A percentile compares a stretch with the other conserved stretches of the same genome.
Evolutionary conservation across 2,329 filamentous ascomycete species (phyloP).

Genomic region (Bipolaris victoriae): DNA sequence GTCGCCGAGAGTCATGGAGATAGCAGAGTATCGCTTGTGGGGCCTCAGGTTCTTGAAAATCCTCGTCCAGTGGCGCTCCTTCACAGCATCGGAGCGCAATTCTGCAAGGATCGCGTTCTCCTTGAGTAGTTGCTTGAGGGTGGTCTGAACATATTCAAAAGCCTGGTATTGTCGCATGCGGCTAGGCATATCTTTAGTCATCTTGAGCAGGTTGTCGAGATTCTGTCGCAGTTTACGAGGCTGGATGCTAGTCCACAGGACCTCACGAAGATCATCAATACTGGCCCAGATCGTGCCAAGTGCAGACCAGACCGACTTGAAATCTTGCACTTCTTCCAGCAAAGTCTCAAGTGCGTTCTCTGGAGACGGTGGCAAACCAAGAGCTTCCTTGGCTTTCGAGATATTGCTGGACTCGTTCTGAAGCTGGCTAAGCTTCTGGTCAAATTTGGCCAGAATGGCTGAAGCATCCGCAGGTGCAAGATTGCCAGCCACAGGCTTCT

Average conservation of each 20-base stretch:
- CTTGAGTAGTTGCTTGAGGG: constrained; percentile 86
- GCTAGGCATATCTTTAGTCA: constrained; percentile 99
- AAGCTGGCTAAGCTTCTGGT: constrained; percentile 81
- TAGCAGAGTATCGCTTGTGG: constrained; percentile 89
- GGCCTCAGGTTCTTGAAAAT: constrained; percentile 97
- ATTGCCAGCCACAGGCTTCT: constrained; percentile 95
- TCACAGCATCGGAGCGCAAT: constrained; percentile 93
- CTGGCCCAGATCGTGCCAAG: constrained; percentile 96
- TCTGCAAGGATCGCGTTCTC: constrained; percentile 88
- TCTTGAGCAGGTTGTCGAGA: constrained; percentile 91
- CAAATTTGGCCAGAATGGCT: constrained; percentile 79
- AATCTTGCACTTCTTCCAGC: constrained; percentile 95
- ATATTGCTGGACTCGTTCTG: constrained; percentile 92
- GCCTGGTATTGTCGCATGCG: constrained; percentile 99
- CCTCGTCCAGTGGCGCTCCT: constrained; percentile 95
- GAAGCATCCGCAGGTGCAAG: constrained; percentile 90
- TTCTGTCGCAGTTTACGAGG: constrained; percentile 89
- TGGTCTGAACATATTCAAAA: constrained; percentile 97
- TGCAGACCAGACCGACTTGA: constrained; percentile 97
- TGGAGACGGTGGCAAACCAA: constrained; percentile 81
- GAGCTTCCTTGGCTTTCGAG: constrained; percentile 92
- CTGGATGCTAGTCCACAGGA: constrained; percentile 92
- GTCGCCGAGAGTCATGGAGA: constrained; percentile 95
- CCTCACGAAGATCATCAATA: constrained; percentile 90
- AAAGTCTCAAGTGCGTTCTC: constrained; percentile 85